A percentile compares a stretch with the other conserved stretches of the same genome.
Evolutionary conservation across 345 rosid genomes (phyloP).

Genomic region (Gossypium mustelinum): DNA sequence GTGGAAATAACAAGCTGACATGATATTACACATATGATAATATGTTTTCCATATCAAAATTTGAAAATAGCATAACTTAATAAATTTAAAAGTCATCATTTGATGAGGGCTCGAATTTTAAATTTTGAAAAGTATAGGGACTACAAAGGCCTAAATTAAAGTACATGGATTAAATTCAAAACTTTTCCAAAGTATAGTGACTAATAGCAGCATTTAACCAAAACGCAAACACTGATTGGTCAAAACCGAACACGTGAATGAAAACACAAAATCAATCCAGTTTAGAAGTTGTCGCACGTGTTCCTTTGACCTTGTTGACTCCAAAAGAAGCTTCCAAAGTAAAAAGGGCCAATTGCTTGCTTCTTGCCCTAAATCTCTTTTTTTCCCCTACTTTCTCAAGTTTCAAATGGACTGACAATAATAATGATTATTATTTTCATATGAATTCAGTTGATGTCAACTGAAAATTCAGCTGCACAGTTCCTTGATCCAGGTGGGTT

Average conservation of each 20-base stretch:
- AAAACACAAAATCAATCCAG: background rate
- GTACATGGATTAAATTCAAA: too few species aligned
- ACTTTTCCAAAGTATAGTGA: too few species aligned
- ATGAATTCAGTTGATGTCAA: conserved; percentile 5
- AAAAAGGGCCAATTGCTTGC: background rate
- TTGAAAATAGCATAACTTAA: too few species aligned
- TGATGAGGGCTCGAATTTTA: too few species aligned
- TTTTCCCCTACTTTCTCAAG: background rate
- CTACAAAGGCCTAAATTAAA: too few species aligned
- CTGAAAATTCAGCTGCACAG: background rate
- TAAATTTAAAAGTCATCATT: too few species aligned
- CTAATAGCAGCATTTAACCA: too few species aligned
- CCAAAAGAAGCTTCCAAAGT: conserved; percentile 4
- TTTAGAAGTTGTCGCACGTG: conserved; percentile 3
- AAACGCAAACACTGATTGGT: background rate
- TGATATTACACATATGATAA: too few species aligned
- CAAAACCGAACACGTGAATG: background rate
- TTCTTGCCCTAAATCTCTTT: conserved; percentile 6
- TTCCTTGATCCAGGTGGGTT: conserved; percentile 7
- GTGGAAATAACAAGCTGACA: too few species aligned
- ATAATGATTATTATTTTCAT: background rate
- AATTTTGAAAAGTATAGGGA: too few species aligned
- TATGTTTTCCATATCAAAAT: too few species aligned
- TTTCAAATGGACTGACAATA: background rate
- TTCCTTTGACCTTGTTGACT: conserved; percentile 6